A percentile compares a stretch with the other conserved stretches of the same genome.
These are phyloP conservation scores for Metschnikowia peoriensis DNA, from an alignment of 805 yeast genomes.

Conservation along the genomic window DNA sequence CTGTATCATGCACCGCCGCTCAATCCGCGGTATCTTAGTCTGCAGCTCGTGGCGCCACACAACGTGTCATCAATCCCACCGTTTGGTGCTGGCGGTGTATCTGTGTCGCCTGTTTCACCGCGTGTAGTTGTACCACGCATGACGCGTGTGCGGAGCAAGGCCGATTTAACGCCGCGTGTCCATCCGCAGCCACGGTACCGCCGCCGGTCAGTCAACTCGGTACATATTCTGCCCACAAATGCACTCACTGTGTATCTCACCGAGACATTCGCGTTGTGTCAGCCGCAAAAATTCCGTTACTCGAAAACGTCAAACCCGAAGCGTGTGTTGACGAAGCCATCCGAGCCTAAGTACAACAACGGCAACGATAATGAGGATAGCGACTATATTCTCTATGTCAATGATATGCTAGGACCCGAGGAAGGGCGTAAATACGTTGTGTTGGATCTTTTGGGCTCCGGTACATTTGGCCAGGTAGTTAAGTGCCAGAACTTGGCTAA, in stretches of 20 bases:
- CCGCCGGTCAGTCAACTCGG: slow-evolving; percentile 62
- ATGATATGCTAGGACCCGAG: slow-evolving; percentile 85
- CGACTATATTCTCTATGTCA: slow-evolving; percentile 90
- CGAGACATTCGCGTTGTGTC: slow-evolving; percentile 80
- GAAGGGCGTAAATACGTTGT: slow-evolving; percentile 87
- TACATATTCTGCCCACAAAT: slow-evolving; percentile 71
- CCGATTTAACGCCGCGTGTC: slow-evolving; percentile 60
- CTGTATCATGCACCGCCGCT: slow-evolving; percentile 19
- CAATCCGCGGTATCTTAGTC: slow-evolving; percentile 12
- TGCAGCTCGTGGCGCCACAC: slow-evolving; percentile 10
- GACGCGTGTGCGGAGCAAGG: slow-evolving; percentile 35
- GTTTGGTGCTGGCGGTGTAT: background rate
- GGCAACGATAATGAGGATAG: slow-evolving; percentile 86
- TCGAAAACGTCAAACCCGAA: slow-evolving; percentile 84
- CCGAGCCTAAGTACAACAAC: slow-evolving; percentile 74
- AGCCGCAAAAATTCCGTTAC: slow-evolving; percentile 73
- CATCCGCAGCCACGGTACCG: slow-evolving; percentile 68
- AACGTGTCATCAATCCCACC: background rate
- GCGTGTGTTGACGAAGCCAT: slow-evolving; percentile 89
- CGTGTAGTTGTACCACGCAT: slow-evolving; percentile 47
- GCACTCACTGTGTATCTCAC: slow-evolving; percentile 78
- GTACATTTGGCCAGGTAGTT: slow-evolving; percentile 97
- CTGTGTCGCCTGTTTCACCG: slow-evolving; percentile 3
- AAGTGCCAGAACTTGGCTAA: slow-evolving; percentile 81
- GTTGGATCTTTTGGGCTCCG: slow-evolving; percentile 88